Evolutionary conservation across 352 stramenopile genomes (phyloP), one percentile per base, ranked within the genome.

Genomic region (Globisporangium apiculatum): DNA sequence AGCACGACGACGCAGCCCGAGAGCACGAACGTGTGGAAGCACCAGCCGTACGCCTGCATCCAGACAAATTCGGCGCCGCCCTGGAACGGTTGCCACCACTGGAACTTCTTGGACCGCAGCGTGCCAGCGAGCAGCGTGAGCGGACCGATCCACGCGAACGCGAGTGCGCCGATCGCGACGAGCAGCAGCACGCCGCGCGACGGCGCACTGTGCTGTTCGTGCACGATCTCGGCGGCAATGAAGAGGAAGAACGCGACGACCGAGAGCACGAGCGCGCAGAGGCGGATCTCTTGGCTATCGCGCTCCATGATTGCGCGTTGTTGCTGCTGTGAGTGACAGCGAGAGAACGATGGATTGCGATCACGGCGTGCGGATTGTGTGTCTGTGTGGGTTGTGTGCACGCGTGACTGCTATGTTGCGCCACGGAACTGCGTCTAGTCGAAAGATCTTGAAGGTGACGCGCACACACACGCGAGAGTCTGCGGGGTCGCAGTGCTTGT

Each of bases 41-140:
- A 77, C 75, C 75, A 86, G 14, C 75, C 75, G 53, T 82, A 77
- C 17, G 75, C 73, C 62, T 86, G 75, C 73, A 86, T 79, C 66
- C 71, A 86, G 48, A 83, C 70, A 61, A 86, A 86, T 60, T 81
- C 69, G 56, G 69, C 58, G 18, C 75, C 73, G 45, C 75, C 75
- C 51, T 79, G 65, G 53, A 86, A 83, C 3, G 73, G 75, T 58
- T 82, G 73, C 75, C 75, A 86, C 73, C 72, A 79, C 55, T 77
- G 73, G 64, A 86, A 86, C 8, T 60, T 60, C 31, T 64, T 58
- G 12, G 68, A 75, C 8, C 62, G 65, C 47, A 78, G 66, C 18
- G 73, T 74, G 24, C 73, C 75, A 7, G 75, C 75, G 24, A 86
- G 69, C 35, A 83, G 58, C 53, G 73, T 86, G 40, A 86, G 64